A percentile compares a stretch with the other conserved stretches of the same genome.
phyloP scores from a whole-genome alignment of 2,329 filamentous ascomycete species.

The Penicillium thymicola region DNA sequence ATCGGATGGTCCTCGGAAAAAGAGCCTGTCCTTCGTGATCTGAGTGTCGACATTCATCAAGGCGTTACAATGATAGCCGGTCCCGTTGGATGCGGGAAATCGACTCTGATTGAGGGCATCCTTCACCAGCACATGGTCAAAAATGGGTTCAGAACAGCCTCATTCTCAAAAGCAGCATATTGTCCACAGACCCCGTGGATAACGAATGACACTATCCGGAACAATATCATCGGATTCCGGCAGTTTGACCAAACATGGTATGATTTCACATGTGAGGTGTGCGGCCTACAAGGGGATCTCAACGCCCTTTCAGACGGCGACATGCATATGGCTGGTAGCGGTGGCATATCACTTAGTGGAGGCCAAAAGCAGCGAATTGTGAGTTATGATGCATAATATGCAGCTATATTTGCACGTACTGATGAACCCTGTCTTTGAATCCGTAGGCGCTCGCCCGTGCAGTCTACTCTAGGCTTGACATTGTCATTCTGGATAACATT shows the following conservation, averaged over 20 bases:
- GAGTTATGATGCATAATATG: not conserved
- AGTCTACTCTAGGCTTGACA: slow-evolving; percentile 4
- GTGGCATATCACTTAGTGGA: slow-evolving; percentile 43
- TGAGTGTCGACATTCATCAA: not conserved
- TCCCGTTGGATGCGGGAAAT: slow-evolving; percentile 14
- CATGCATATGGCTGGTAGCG: slow-evolving; percentile 42
- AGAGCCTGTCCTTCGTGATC: not conserved
- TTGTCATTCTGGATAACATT: slow-evolving; percentile 8
- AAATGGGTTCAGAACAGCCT: not conserved
- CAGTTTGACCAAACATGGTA: slow-evolving; percentile 23
- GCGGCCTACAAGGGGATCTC: slow-evolving; percentile 26
- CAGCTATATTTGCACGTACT: not conserved
- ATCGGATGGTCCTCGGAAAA: not conserved
- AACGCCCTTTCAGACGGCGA: slow-evolving; percentile 22
- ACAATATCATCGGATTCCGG: slow-evolving; percentile 81
- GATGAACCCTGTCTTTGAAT: not conserved
- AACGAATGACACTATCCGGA: slow-evolving; percentile 72
- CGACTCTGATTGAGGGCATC: slow-evolving; percentile 7
- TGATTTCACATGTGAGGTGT: slow-evolving; percentile 14
- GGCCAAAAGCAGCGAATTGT: slow-evolving; percentile 42
- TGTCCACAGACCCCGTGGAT: slow-evolving; percentile 91
- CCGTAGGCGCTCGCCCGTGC: slow-evolving; percentile 5
- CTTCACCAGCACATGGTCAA: slow-evolving; percentile 1
- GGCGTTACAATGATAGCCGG: slow-evolving; percentile 9
- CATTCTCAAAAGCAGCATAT: slow-evolving; percentile 9